Base-by-base conservation (phyloP, 352 stramenopile species). In the Phytophthora sojae region DNA sequence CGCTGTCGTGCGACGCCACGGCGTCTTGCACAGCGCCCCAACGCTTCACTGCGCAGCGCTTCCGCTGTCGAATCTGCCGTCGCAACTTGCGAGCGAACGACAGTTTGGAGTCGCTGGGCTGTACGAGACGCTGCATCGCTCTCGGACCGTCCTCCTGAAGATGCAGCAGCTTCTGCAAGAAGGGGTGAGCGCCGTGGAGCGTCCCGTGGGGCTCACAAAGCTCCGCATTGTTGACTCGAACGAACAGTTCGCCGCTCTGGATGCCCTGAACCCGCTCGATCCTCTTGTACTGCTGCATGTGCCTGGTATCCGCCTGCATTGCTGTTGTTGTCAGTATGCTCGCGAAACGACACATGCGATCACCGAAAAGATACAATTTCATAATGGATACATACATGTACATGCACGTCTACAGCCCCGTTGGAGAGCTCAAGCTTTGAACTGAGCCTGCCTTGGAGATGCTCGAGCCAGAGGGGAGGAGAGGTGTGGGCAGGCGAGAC, bases 191-290 rank as follows among this genome's bases (percentile, higher is more conserved):
- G 5, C 72, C 62, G 14, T 70, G 44, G 3, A 91, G 65, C 35
- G 62, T 67, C 17, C 72, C 77, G 7, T 70, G 49, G n/a, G 57
- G 57, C 2, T 57, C 47, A 47, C 51, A 74, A 25, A 82, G 74
- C 47, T 23, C 17, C 0, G 53, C n/a, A 5, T 60, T 58, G 37
- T 69, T 71, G 5, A 82, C 25, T 21, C 79, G 81, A 44, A 84
- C 76, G 29, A 85, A 86, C 57, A 90, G 44, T 56, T 89, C 81
- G 15, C 80, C 83, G 39, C 73, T 89, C 26, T 73, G 76, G 11
- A 83, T 61, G 39, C 74, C 63, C 39, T n/a, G 47, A 35, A 55
- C 35, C 44, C 60, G 64, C 57, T 75, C 67, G 25, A 7, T 50
- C 29, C 30, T 50, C 47, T 29, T 39, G 42, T 8, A 21, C 5